Evolutionary conservation across 2,329 filamentous ascomycete genomes (phyloP), one percentile per base, ranked within the genome.

Genomic region (Pestalotiopsis fici): DNA sequence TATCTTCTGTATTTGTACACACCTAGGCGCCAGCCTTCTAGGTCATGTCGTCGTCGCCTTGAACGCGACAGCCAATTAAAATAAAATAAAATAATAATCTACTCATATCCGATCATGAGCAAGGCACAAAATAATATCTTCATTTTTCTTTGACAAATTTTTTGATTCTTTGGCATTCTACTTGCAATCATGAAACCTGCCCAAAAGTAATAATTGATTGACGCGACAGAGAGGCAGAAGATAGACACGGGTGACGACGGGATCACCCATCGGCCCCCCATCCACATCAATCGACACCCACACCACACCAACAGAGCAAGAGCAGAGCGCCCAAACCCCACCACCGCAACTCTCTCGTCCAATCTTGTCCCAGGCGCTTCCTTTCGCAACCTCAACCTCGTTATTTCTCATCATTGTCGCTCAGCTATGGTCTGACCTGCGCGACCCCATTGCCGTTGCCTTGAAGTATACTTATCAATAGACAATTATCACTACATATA

Each of bases 351-450:
- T 62, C 71, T 66, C 71, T 69, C 56, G 68, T 59, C 75, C 73
- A 76, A 76, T 74, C 73, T 71, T 59, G 54, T 69, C 70, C 67
- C 47, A 68, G 73, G 71, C 74, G 76, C 75, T 75, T 77, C 76
- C 73, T 76, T 69, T 74, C 67, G 64, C 70, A 72, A 71, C 71
- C 67, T 73, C 72, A 71, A 66, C 71, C 69, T 35, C 67, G 59
- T 65, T 65, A 55, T 69, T 70, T 69, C 67, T 66, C 57, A 56
- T 57, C 25, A 63, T 70, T 67, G 59, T 69, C 70, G 60, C 70
- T 73, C 71, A 73, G 71, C 74, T 70, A 66, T 68, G 65, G 59
- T 71, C 63, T 37, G 59, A 67, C 60, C 59, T 71, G 65, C 67
- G 68, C 69, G 65, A 66, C 31, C 59, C 56, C 59, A 65, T 55